Percentiles rank a stretch among this genome's conserved stretches.
Evolutionary conservation across 2,329 filamentous ascomycete species (phyloP).

Genomic region (Colletotrichum endophyticum): DNA sequence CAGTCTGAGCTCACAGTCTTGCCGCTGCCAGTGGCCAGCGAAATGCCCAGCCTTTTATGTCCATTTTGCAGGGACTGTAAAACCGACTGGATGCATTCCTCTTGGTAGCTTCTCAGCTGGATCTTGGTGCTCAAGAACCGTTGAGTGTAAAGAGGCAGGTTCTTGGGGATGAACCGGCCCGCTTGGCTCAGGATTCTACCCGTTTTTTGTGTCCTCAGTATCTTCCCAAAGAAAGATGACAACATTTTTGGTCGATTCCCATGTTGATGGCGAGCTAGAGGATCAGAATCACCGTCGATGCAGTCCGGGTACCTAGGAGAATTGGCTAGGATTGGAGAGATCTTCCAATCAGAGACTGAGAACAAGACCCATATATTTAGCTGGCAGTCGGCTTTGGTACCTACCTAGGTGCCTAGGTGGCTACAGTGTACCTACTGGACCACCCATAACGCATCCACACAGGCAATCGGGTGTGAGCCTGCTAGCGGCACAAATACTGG

Average conservation of each 20-base stretch:
- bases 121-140: constrained; percentile 37
- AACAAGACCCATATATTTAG: neutral
- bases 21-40: constrained; percentile 84
- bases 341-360: neutral
- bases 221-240: neutral
- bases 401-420: neutral
- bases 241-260: neutral
- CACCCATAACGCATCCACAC: neutral
- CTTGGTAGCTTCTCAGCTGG: constrained; percentile 81
- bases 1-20: constrained; percentile 68
- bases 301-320: neutral
- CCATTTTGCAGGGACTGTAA: constrained; percentile 71
- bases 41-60: constrained; percentile 81
- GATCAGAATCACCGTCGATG: neutral
- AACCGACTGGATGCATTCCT: constrained; percentile 88
- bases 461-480: neutral
- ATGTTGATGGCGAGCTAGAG: neutral
- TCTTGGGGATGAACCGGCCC: neutral
- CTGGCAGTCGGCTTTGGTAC: neutral
- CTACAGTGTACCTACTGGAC: neutral
- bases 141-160: neutral
- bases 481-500: neutral
- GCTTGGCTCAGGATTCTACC: neutral
- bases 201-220: neutral
- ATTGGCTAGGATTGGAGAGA: neutral